Conservation (phyloP, 2,329 filamentous ascomycete species). For the Trichoderma guizhouense region DNA sequence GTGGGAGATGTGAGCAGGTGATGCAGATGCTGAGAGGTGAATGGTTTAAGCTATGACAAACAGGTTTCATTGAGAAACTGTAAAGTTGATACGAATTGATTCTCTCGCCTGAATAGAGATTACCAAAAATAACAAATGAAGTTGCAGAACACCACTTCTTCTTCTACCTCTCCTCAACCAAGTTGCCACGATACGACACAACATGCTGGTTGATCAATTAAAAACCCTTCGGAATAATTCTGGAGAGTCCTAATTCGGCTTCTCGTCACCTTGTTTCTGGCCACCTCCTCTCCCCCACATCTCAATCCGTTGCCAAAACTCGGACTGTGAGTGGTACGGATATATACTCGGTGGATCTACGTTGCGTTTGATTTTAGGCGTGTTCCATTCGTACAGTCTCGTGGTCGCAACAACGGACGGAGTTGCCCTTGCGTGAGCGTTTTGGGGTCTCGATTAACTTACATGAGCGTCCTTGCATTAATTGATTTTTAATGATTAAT, state of each 20-base stretch:
- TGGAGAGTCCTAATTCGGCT: not conserved
- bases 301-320: not conserved
- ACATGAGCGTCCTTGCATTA: not conserved
- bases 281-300: not conserved
- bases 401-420: not conserved
- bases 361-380: not conserved
- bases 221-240: not conserved
- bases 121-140: not conserved
- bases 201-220: not conserved
- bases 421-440: not conserved
- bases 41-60: not conserved
- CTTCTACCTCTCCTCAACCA: not conserved
- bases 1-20: not conserved
- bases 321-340: conserved; percentile 10
- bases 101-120: not conserved
- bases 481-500: not conserved
- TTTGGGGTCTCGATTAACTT: not conserved
- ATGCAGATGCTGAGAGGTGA: not conserved
- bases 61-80: not conserved
- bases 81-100: not conserved
- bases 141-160: not conserved
- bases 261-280: not conserved
- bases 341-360: conserved; percentile 10
- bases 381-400: not conserved
- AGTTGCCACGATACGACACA: not conserved